Percentiles rank a stretch among this genome's conserved stretches.
Evolutionary conservation across 140 eudicot species (phyloP).

Genomic region (Bidens hawaiensis): DNA sequence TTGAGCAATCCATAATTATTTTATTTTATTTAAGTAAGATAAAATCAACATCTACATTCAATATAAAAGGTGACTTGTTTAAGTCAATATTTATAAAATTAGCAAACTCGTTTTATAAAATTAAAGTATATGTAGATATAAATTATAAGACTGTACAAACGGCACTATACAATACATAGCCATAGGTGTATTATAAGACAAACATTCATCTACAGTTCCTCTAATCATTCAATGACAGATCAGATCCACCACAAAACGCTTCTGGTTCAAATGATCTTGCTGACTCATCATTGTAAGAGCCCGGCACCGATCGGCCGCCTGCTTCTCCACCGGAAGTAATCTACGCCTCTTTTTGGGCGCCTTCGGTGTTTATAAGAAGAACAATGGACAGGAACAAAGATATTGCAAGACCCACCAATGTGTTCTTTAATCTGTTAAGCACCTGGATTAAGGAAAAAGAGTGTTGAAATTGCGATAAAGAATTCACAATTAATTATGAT

Average conservation of each 20-base stretch:
- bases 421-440: constrained; percentile 77
- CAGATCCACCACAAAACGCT: constrained; percentile 80
- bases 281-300: constrained; percentile 79
- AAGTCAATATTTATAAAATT: not conserved
- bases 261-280: constrained; percentile 96
- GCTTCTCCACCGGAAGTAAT: constrained; percentile 36
- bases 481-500: too few species aligned
- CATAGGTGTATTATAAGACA: not conserved
- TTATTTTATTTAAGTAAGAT: not conserved
- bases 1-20: not conserved
- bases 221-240: constrained; percentile 17
- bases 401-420: constrained; percentile 61
- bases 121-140: not conserved
- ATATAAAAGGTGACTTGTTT: not conserved
- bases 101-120: constrained; percentile 4
- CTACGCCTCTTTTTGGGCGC: constrained; percentile 33
- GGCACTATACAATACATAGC: constrained; percentile 5
- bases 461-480: too few species aligned
- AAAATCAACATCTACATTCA: too few species aligned
- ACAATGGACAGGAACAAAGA: constrained; percentile 49
- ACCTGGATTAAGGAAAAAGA: constrained; percentile 67
- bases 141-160: constrained; percentile 9
- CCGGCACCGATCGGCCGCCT: constrained; percentile 63
- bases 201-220: not conserved
- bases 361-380: constrained; percentile 48